phyloP scores from a whole-genome alignment of 345 rosid species.

The Noccaea caerulescens region DNA sequence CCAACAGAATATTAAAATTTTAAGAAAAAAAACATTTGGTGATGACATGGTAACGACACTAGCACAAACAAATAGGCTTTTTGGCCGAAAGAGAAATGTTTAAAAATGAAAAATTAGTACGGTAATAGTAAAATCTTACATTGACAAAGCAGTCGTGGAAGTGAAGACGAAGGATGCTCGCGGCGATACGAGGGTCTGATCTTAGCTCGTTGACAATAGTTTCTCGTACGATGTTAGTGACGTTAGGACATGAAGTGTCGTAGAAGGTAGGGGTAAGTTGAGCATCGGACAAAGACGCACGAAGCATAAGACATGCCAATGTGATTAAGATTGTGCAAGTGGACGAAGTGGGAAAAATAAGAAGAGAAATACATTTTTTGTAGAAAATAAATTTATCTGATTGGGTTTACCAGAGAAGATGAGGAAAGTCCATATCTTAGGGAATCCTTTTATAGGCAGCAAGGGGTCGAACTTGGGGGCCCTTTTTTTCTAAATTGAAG shows the following conservation, averaged over 20 bases:
- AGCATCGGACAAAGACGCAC: constrained; percentile 19
- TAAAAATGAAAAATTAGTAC: no score
- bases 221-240: constrained; percentile 48
- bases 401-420: constrained; percentile 17
- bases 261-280: constrained; percentile 54
- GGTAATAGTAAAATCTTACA: constrained; percentile 33
- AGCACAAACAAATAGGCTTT: no score
- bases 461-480: constrained; percentile 35
- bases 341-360: background rate
- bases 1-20: no score
- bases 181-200: constrained; percentile 56
- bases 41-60: no score
- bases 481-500: background rate
- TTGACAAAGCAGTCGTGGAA: constrained; percentile 68
- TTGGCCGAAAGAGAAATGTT: no score
- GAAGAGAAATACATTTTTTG: background rate
- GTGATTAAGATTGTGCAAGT: constrained; percentile 27
- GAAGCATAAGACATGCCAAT: constrained; percentile 24
- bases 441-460: constrained; percentile 25
- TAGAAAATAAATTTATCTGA: background rate
- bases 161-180: constrained; percentile 62
- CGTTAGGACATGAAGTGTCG: constrained; percentile 51
- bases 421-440: constrained; percentile 5
- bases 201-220: constrained; percentile 49
- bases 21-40: no score